phyloP scores from a whole-genome alignment of 1,139 yeast genomes.

The Meyerozyma sp. region DNA sequence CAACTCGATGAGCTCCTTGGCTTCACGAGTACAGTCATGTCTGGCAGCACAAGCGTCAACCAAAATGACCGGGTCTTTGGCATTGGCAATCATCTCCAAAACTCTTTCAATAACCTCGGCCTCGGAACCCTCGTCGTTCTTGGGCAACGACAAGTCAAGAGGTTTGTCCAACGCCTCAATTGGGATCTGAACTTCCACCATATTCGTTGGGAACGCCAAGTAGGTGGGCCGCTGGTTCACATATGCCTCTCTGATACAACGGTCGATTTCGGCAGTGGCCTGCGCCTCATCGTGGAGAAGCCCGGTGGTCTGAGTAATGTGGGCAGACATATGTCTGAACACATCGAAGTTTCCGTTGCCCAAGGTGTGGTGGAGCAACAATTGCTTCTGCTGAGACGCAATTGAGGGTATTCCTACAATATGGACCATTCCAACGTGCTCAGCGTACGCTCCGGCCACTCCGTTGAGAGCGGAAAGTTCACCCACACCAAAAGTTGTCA shows the following conservation, averaged over 20 bases:
- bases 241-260: conserved; percentile 32
- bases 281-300: conserved; percentile 22
- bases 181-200: conserved; percentile 32
- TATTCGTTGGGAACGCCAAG: conserved; percentile 33
- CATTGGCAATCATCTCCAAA: conserved; percentile 20
- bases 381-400: conserved; percentile 58
- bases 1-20: conserved; percentile 22
- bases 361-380: conserved; percentile 55
- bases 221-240: conserved; percentile 35
- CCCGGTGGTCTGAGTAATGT: conserved; percentile 28
- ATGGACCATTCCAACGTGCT: conserved; percentile 53
- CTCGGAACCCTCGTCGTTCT: conserved; percentile 26
- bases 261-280: conserved; percentile 31
- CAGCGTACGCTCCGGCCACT: conserved; percentile 55
- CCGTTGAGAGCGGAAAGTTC: conserved; percentile 58
- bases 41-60: conserved; percentile 35
- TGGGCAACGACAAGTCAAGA: conserved; percentile 22
- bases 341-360: conserved; percentile 85
- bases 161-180: conserved; percentile 24
- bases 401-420: conserved; percentile 56
- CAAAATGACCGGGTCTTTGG: conserved; percentile 29
- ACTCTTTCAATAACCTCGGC: conserved; percentile 27
- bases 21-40: conserved; percentile 28
- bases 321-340: conserved; percentile 57
- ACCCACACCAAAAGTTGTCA: conserved; percentile 69